phyloP scores from a whole-genome alignment of 768 basidiomycete species.

The Collybia nuda region DNA sequence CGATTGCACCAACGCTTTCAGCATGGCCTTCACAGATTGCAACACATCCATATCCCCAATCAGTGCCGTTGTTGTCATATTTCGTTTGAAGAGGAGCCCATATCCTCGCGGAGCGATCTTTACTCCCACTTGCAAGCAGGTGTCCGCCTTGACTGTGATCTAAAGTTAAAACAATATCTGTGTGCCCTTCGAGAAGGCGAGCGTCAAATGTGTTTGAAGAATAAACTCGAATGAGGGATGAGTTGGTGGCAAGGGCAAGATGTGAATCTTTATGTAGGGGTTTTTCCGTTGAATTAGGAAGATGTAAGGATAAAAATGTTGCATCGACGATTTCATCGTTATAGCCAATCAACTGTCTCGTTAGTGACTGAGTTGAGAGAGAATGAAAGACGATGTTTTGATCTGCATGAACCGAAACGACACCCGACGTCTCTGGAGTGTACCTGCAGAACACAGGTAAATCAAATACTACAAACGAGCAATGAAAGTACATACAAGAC shows the following conservation, averaged over 20 bases:
- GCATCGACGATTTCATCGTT: slow-evolving; percentile 98
- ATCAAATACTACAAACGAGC: slow-evolving; percentile 1
- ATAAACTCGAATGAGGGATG: slow-evolving; percentile 91
- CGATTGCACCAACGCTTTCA: slow-evolving; percentile 89
- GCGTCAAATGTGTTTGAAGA: slow-evolving; percentile 75
- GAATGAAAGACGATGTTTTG: slow-evolving; percentile 96
- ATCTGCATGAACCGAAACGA: slow-evolving; percentile 90
- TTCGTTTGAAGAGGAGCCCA: slow-evolving; percentile 55
- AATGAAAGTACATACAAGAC: slow-evolving; percentile 63
- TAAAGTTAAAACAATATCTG: slow-evolving; percentile 87
- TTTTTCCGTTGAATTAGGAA: slow-evolving; percentile 15
- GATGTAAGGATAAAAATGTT: slow-evolving; percentile 60
- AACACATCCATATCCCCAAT: slow-evolving; percentile 71
- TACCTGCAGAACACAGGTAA: slow-evolving; percentile 49
- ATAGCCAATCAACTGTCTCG: slow-evolving; percentile 89
- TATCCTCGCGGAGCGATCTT: slow-evolving; percentile 84
- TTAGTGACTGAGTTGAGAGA: slow-evolving; percentile 57
- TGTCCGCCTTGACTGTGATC: slow-evolving; percentile 65
- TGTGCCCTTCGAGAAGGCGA: slow-evolving; percentile 84
- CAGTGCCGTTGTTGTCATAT: slow-evolving; percentile 9
- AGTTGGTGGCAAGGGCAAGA: slow-evolving; percentile 96
- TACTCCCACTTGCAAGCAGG: slow-evolving; percentile 89
- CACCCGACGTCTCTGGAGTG: slow-evolving; percentile 55
- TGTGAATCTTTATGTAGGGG: slow-evolving; percentile 54
- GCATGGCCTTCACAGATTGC: slow-evolving; percentile 92